phyloP scores from a whole-genome alignment of 768 basidiomycete genomes.

The Suillus discolor region DNA sequence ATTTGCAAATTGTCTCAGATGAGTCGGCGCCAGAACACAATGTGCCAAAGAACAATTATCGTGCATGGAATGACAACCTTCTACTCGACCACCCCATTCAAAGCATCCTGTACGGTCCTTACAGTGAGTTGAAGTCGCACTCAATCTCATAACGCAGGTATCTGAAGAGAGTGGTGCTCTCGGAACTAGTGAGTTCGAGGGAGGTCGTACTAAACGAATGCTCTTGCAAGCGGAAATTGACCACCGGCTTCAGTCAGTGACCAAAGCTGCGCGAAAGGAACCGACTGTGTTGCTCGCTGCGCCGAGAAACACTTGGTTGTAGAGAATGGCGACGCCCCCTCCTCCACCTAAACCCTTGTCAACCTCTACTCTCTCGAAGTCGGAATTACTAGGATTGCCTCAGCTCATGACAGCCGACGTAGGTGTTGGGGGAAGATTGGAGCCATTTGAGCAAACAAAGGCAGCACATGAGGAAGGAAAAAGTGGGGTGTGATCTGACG shows the following conservation, averaged over 20 bases:
- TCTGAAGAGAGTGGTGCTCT: slow-evolving; percentile 56
- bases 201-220: slow-evolving; percentile 40
- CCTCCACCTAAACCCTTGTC: neutral
- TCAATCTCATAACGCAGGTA: slow-evolving; percentile 40
- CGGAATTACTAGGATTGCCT: slow-evolving; percentile 5
- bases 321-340: slow-evolving; percentile 27
- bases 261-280: slow-evolving; percentile 22
- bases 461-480: slow-evolving; percentile 36
- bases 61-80: neutral
- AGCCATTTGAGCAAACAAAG: slow-evolving; percentile 48
- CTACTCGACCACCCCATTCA: slow-evolving; percentile 39
- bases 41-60: slow-evolving; percentile 10
- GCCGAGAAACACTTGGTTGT: slow-evolving; percentile 43
- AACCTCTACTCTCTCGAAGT: slow-evolving; percentile 26
- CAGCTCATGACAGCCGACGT: slow-evolving; percentile 21
- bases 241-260: slow-evolving; percentile 21
- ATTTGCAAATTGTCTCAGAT: slow-evolving; percentile 8
- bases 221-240: slow-evolving; percentile 31
- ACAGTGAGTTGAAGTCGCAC: slow-evolving; percentile 37
- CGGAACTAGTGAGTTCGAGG: slow-evolving; percentile 42
- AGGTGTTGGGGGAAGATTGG: slow-evolving; percentile 42
- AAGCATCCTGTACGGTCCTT: slow-evolving; percentile 58
- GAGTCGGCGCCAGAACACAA: neutral
- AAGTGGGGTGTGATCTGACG: slow-evolving; percentile 41
- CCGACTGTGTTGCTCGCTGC: slow-evolving; percentile 16